Conservation (phyloP, 2,329 filamentous ascomycete species). For the Ploettnerulaceae sp. region DNA sequence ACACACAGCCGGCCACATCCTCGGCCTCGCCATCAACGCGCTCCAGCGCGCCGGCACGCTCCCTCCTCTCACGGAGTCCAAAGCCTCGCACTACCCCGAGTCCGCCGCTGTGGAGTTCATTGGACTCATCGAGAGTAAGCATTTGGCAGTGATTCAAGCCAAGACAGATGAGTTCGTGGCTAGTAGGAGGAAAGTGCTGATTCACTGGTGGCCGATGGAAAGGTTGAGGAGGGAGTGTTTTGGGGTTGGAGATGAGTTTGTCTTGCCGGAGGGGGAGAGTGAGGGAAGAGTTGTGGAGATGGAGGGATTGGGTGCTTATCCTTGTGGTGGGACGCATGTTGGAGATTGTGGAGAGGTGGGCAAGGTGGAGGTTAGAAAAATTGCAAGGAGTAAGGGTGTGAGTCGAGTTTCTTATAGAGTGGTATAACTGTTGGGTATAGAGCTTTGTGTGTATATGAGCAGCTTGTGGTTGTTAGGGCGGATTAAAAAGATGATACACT, state of each 20-base stretch:
- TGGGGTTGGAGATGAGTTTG: conserved; percentile 32
- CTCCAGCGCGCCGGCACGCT: conserved; percentile 44
- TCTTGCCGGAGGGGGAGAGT: conserved; percentile 41
- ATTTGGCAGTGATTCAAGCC: conserved; percentile 57
- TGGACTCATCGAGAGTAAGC: conserved; percentile 60
- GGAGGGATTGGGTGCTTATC: conserved; percentile 63
- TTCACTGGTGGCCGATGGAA: conserved; percentile 63
- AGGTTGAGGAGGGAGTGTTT: conserved; percentile 48
- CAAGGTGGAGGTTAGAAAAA: conserved; percentile 60
- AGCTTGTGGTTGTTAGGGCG: too few relatives aligned
- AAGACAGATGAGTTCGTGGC: conserved; percentile 55
- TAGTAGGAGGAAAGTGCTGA: conserved; percentile 52
- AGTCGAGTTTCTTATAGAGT: conserved; percentile 45
- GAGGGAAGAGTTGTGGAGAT: conserved; percentile 63
- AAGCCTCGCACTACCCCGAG: conserved; percentile 68
- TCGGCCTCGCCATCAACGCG: conserved; percentile 61
- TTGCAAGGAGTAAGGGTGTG: conserved; percentile 58
- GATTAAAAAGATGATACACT: too few relatives aligned
- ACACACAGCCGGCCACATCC: conserved; percentile 70
- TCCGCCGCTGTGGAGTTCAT: conserved; percentile 63
- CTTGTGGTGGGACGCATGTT: conserved; percentile 73
- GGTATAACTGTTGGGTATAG: too few relatives aligned
- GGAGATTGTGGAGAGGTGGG: conserved; percentile 52
- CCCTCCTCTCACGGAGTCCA: conserved; percentile 56
- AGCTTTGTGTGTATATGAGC: too few relatives aligned